Base-by-base conservation (phyloP, 2,329 filamentous ascomycete genomes). In the Trichoderma brevicompactum region DNA sequence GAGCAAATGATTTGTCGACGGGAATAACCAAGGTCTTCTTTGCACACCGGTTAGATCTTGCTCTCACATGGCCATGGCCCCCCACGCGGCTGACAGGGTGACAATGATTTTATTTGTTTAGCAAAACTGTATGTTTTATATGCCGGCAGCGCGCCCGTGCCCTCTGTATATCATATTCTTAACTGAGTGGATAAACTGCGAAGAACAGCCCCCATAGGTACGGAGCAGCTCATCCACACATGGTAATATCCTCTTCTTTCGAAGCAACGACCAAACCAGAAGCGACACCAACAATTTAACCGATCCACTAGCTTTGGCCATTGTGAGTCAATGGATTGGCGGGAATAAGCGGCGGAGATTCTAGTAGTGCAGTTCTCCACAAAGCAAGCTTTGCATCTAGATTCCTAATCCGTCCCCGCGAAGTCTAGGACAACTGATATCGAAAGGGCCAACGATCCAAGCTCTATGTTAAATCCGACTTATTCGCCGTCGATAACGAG, bases 261-360 rank as follows among this genome's bases (percentile, higher is more conserved):
- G 3, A 32, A 28, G 23, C 48, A 34, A 28, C 34, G n/a, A 19
- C 50, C 50, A 53, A 53, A n/a, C 10, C 5, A 8, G 50, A 36
- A 36, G 50, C 50, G 50, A 43, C 48, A 41, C 36, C 32, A 17
- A 19, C 15, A 15, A 28, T n/a, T 36, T 36, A 36, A 46, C 41
- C 48, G 38, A 62, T 32, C 52, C 43, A 56, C 61, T 40, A 32
- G 19, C n/a, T 52, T 36, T 46, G 7, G 15, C 46, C 46, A 19
- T 10, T 48, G 28, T 52, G 41, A 64, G 41, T 56, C 61, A 44
- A 48, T 64, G 28, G 59, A 32, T 49, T 49, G 32, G 13, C 61
- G 61, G 61, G 52, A 64, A 64, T 64, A 64, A 64, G 32, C 52
- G 15, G 28, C 53, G 61, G 61, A 23, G 40, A 64, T 49, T 32